phyloP scores from a whole-genome alignment of 371 early-diverging fungal species.

The Mucor velutinosus region DNA sequence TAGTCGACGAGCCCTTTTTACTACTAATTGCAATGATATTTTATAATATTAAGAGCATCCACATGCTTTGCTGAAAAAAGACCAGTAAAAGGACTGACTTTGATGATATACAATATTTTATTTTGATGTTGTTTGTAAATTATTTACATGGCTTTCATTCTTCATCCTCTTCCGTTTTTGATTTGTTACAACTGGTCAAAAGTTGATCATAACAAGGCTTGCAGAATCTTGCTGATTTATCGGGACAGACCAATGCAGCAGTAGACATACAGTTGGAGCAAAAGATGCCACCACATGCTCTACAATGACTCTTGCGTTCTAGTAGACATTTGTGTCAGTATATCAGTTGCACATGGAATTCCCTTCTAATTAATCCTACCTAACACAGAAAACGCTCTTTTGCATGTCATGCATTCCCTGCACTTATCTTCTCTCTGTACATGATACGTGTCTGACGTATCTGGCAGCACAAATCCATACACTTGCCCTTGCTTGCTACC shows the following conservation, averaged over 20 bases:
- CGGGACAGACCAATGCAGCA: conserved; percentile 25
- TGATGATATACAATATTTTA: background rate
- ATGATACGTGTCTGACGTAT: conserved; percentile 69
- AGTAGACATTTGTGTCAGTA: background rate
- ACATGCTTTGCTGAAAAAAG: no score
- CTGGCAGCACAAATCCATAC: conserved; percentile 67
- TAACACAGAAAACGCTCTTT: conserved; percentile 58
- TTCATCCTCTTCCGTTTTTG: background rate
- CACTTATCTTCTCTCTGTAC: conserved; percentile 59
- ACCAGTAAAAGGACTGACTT: no score
- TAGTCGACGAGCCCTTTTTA: no score
- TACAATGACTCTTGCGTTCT: conserved; percentile 47
- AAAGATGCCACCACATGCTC: conserved; percentile 46
- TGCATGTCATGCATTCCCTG: conserved; percentile 64
- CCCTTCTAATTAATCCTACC: conserved; percentile 31
- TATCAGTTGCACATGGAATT: background rate
- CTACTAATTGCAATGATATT: no score
- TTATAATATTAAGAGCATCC: no score
- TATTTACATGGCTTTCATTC: background rate
- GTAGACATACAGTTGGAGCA: conserved; percentile 36
- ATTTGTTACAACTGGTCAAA: conserved; percentile 1
- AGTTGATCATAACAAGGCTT: conserved; percentile 24
- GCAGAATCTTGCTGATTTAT: conserved; percentile 39
- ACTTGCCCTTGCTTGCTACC: conserved; percentile 68
- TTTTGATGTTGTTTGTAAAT: background rate